phyloP scores from a whole-genome alignment of 2,329 filamentous ascomycete species.

The Aureobasidium sp. region DNA sequence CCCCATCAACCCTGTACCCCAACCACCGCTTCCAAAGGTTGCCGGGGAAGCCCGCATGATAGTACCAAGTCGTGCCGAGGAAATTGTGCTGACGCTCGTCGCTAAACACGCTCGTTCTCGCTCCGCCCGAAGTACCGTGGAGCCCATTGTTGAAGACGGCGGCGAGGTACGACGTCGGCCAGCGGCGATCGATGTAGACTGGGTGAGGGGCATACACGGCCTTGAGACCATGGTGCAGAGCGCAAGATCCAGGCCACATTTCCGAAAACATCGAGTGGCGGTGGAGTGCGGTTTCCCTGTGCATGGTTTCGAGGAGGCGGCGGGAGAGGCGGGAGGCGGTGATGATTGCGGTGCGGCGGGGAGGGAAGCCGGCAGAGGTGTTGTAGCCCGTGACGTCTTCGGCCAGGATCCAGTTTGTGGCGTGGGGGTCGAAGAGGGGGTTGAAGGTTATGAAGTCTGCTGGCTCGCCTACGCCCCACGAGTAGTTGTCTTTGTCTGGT shows the following conservation, averaged over 20 bases:
- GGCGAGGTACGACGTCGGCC: conserved; percentile 46
- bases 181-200: conserved; percentile 47
- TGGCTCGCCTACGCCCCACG: conserved; percentile 61
- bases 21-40: conserved; percentile 50
- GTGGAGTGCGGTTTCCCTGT: conserved; percentile 60
- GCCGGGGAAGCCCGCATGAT: conserved; percentile 42
- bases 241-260: conserved; percentile 66
- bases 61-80: conserved; percentile 45
- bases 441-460: conserved; percentile 72
- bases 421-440: conserved; percentile 62
- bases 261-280: conserved; percentile 68
- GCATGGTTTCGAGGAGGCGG: conserved; percentile 61
- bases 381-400: conserved; percentile 64
- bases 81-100: conserved; percentile 48
- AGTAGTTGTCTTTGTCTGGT: conserved; percentile 46
- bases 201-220: conserved; percentile 58
- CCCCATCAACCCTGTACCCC: conserved; percentile 43
- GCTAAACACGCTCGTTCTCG: conserved; percentile 39
- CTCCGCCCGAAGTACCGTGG: conserved; percentile 42
- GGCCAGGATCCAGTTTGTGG: conserved; percentile 64
- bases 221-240: conserved; percentile 68
- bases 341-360: conserved; percentile 62
- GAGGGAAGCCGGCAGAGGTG: conserved; percentile 44
- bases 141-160: conserved; percentile 48
- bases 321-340: conserved; percentile 61